Evolutionary conservation across 495 filamentous ascomycete genomes (phyloP).

Genomic region (Xylaria longipes): DNA sequence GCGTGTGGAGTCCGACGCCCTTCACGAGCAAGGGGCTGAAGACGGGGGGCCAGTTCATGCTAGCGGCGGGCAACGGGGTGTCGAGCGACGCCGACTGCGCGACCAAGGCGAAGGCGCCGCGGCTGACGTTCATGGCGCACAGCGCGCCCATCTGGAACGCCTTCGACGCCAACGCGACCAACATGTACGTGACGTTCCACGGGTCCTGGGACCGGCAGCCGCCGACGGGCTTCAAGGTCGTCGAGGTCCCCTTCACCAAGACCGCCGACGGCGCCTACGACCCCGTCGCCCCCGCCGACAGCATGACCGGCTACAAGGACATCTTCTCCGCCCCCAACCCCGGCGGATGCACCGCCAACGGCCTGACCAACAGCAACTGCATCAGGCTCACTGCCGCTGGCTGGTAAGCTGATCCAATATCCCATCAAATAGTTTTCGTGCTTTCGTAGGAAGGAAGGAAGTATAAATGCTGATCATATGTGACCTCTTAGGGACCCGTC

Average conservation of each 20-base stretch:
- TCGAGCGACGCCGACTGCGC: constrained; percentile 60
- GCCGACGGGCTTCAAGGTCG: constrained; percentile 48
- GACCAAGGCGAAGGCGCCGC: constrained; percentile 49
- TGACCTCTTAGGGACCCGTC: constrained; percentile 37
- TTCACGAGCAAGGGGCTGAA: constrained; percentile 52
- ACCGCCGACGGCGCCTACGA: constrained; percentile 44
- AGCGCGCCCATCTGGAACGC: constrained; percentile 64
- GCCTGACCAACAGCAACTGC: constrained; percentile 48
- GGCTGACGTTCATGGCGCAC: constrained; percentile 62
- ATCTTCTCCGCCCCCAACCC: constrained; percentile 44
- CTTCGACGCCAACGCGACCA: constrained; percentile 51
- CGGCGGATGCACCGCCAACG: constrained; percentile 45
- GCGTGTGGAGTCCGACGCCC: constrained; percentile 62
- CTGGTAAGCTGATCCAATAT: constrained; percentile 38
- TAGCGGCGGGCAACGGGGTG: constrained; percentile 49
- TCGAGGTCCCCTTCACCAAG: constrained; percentile 47
- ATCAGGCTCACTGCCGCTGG: constrained; percentile 42
- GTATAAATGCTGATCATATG: not conserved
- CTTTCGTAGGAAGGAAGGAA: not conserved
- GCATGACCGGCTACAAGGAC: constrained; percentile 45
- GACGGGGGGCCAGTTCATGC: constrained; percentile 59
- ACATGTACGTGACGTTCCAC: constrained; percentile 67
- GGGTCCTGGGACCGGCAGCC: constrained; percentile 62
- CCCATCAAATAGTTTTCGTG: too few species aligned
- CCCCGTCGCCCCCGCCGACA: constrained; percentile 46